Conservation (phyloP, 75 land plant genomes). For the Pseudotsuga menziesii region DNA sequence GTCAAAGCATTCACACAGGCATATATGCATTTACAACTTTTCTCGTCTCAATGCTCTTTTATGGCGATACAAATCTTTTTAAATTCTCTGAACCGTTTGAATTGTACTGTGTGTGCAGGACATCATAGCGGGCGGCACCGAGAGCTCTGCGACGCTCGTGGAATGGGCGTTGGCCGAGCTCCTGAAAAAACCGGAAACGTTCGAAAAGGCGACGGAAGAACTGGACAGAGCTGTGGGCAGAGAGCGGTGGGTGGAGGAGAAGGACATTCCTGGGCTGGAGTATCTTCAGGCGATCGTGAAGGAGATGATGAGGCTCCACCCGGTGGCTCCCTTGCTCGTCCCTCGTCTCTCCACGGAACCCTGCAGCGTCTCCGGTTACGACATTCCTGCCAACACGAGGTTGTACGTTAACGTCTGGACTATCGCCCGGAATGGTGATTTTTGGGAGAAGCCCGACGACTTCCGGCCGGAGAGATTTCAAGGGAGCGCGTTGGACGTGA, state of each 20-base stretch:
- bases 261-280: slow-evolving; percentile 18
- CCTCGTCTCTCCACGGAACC: slow-evolving; percentile 22
- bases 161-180: slow-evolving; percentile 21
- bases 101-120: too few species aligned
- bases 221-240: background rate
- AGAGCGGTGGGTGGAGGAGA: slow-evolving; percentile 9
- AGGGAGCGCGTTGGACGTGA: slow-evolving; percentile 27
- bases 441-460: slow-evolving; percentile 24
- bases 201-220: background rate
- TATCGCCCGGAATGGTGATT: slow-evolving; percentile 9
- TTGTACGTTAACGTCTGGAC: slow-evolving; percentile 29
- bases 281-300: slow-evolving; percentile 21
- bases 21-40: too few species aligned
- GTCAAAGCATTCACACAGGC: too few species aligned
- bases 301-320: slow-evolving; percentile 26
- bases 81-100: too few species aligned
- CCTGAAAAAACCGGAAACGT: background rate
- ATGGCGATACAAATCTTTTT: too few species aligned
- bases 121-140: slow-evolving; percentile 13
- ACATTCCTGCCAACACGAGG: slow-evolving; percentile 31
- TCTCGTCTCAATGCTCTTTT: too few species aligned
- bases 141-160: slow-evolving; percentile 10
- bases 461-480: slow-evolving; percentile 25
- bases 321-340: slow-evolving; percentile 30
- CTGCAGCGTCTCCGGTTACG: slow-evolving; percentile 22